Base-by-base conservation (phyloP, 441 rosid genomes). In the Syzygium malaccense region DNA sequence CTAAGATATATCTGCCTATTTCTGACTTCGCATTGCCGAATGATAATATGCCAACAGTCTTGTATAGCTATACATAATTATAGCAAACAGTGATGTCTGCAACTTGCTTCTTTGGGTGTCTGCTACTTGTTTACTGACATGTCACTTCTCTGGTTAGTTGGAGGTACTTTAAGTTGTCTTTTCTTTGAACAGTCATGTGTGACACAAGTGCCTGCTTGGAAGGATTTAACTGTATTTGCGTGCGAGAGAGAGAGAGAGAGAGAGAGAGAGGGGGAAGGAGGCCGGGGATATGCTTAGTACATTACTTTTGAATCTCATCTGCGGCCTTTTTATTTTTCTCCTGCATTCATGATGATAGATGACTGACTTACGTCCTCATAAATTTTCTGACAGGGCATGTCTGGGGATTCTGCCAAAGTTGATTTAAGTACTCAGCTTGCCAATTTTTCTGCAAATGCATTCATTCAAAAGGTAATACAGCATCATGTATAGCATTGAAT, bases 381-480 rank as follows among this genome's bases (percentile, higher is more conserved):
- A 79, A 19, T 87, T 48, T 55, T 75, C 83, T 75, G 83, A 75
- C 84, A 85, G 89, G 87, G 91, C 89, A 95, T 95, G 90, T 92
- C 88, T 87, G 91, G 80, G 51, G 92, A 89, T 85, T 26, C 91
- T 86, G 91, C 87, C 71, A 93, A 92, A 84, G 89, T 87, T 66
- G 88, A 91, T 90, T 85, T 94, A 88, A 91, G 92, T 89, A 88
- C 90, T 19, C 93, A 86, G 88, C 91, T 92, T 87, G 92, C 91
- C 87, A 95, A 94, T 90, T 88, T 92, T 87, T 94, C 98, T 30
- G 90, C 92, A 85, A 95, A 94, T 91, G 90, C 91, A 89, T 95
- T 96, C 92, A 94, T 95, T 92, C 88, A 66, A 87, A 96, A 96
- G 99, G 99, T 97, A 94, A 28, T 62, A 55, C 14, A 30, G 57